Percentiles rank a stretch among this genome's conserved stretches.
phyloP scores from a whole-genome alignment of 73 alveolate species.

The Paramecium sexaurelia region DNA sequence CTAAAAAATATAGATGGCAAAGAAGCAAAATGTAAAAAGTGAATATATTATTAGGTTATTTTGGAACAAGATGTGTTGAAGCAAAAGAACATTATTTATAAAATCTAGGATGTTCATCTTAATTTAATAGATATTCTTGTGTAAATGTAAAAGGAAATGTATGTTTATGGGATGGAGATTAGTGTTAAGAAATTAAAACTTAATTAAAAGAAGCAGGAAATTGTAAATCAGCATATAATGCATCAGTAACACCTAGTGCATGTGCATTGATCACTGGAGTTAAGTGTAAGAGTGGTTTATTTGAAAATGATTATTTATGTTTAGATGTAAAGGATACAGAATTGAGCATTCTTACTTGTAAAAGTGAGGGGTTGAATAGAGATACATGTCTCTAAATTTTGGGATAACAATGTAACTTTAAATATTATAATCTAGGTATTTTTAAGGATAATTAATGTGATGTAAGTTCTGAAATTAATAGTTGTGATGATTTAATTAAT shows the following conservation, averaged over 20 bases:
- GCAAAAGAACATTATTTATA: not conserved
- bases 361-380: not conserved
- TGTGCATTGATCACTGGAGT: not conserved
- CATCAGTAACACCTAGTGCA: not conserved
- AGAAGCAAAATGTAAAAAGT: not conserved
- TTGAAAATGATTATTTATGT: not conserved
- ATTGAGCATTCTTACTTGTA: not conserved
- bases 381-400: not conserved
- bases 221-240: not conserved
- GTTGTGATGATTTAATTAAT: not conserved
- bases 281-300: constrained; percentile 2
- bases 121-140: not conserved
- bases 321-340: not conserved
- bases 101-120: constrained; percentile 10
- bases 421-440: not conserved
- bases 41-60: not conserved
- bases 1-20: not conserved
- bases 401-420: not conserved
- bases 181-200: not conserved
- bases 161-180: constrained; percentile 2
- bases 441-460: not conserved
- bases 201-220: not conserved
- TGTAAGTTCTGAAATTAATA: not conserved
- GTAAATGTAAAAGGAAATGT: not conserved
- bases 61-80: constrained; percentile 3